Conservation (phyloP, 202 grass and related monocot genomes). For the Setaria italica region DNA sequence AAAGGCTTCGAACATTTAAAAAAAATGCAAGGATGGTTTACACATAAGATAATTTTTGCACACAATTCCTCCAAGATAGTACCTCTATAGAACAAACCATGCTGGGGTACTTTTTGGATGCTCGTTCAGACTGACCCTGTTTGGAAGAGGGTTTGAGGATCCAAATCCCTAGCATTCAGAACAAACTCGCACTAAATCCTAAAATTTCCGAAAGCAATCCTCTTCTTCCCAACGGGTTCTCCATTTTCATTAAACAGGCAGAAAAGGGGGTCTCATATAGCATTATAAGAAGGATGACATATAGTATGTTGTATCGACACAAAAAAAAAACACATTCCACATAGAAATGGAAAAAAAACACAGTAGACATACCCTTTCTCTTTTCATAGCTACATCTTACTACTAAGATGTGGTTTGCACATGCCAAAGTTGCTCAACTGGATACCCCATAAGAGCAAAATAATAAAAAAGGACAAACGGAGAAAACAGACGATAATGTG, state of each 20-base stretch:
- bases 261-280: too few species aligned
- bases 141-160: too few species aligned
- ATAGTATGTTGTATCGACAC: too few species aligned
- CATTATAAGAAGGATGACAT: too few species aligned
- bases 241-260: too few species aligned
- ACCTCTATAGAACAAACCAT: not conserved
- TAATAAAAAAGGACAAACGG: conserved; percentile 27
- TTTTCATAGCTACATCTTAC: not conserved
- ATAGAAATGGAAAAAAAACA: too few species aligned
- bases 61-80: not conserved
- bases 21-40: not conserved
- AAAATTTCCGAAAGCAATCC: too few species aligned
- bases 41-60: not conserved
- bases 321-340: too few species aligned
- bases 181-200: too few species aligned
- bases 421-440: conserved; percentile 9
- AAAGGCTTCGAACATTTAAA: not conserved
- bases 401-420: not conserved
- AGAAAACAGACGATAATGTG: not conserved
- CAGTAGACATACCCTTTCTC: not conserved
- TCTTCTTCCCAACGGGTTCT: too few species aligned
- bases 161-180: too few species aligned
- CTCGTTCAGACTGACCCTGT: too few species aligned
- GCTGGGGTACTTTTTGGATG: not conserved
- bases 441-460: conserved; percentile 9